Base-by-base conservation (phyloP, 1,284 basidiomycete genomes). In the Melampsora abietis-canadensis region DNA sequence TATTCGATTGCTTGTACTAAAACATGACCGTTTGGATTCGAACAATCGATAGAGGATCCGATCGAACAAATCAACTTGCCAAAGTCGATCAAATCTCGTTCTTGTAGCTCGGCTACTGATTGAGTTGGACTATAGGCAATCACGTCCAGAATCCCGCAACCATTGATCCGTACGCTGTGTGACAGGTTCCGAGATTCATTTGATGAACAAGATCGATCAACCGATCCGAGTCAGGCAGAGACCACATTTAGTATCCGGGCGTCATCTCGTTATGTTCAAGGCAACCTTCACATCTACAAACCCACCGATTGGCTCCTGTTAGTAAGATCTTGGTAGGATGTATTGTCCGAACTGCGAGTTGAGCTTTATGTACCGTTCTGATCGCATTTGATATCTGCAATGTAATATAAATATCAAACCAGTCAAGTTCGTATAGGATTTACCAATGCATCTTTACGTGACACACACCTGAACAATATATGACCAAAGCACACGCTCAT, bases 401-500 rank as follows among this genome's bases (percentile, higher is more conserved):
- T 21, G 30, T 37, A 31, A 54, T 15, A 60, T 62, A 2, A 69
- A 24, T 24, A 31, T 2, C 24, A 21, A 72, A 37, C 21, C 27
- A 44, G 15, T 34, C 48, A 57, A 7, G 2, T 30, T 47, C 19
- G 15, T 21, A 34, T 34, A 15, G 17, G 21, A 37, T 1, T n/a
- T 2, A n/a, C 5, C 37, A 47, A 44, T 5, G 21, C 21, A 8
- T 12, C 24, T 14, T 17, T 34, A 70, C 8, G 27, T 40, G 8
- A 61, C 10, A 62, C 63, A 34, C 44, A 75, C 72, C 82, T 99
- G 95, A 46, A 92, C 87, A 66, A 96, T 87, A 80, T 95, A 98
- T 19, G 90, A 91, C 95, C 96, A 99, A 14, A 99, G 81, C 0
- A 89, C 88, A n/a, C 89, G 85, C 82, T 99, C 96, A 0, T 90